These are phyloP conservation scores for Penicillium sumatraense DNA, from an alignment of 2,329 filamentous ascomycete species.

Conservation along the genomic window DNA sequence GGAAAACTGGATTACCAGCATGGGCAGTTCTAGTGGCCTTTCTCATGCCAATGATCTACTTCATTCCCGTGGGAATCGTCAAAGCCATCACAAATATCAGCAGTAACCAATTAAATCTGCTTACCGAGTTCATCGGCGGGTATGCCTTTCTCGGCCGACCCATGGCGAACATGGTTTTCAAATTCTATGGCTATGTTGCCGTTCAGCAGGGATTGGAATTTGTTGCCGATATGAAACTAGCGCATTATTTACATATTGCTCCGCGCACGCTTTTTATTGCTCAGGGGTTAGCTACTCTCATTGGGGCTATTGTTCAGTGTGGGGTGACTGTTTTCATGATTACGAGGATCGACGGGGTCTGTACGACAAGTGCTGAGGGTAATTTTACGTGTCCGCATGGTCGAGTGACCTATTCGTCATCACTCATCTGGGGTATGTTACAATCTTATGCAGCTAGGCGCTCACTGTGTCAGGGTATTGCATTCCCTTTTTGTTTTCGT, in stretches of 20 bases:
- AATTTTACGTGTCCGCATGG: conserved; percentile 65
- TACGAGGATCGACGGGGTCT: conserved; percentile 51
- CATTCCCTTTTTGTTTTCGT: not conserved
- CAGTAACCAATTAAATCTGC: conserved; percentile 53
- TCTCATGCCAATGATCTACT: conserved; percentile 51
- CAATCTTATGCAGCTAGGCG: no score
- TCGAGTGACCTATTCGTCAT: conserved; percentile 68
- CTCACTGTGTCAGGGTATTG: not conserved
- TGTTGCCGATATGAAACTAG: conserved; percentile 68
- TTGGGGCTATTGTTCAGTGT: conserved; percentile 55
- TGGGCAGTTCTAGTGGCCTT: conserved; percentile 53
- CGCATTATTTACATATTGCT: conserved; percentile 54
- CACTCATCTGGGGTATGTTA: conserved; percentile 68
- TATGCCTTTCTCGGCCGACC: conserved; percentile 53
- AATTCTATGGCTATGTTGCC: conserved; percentile 71
- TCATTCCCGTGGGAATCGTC: conserved; percentile 54
- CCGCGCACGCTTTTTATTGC: conserved; percentile 57
- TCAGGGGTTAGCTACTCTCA: conserved; percentile 56
- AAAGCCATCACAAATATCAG: conserved; percentile 55
- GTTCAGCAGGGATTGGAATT: conserved; percentile 68
- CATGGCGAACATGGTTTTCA: conserved; percentile 66
- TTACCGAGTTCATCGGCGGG: conserved; percentile 55
- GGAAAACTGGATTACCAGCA: conserved; percentile 50
- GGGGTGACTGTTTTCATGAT: conserved; percentile 56
- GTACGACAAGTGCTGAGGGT: conserved; percentile 60